A percentile compares a stretch with the other conserved stretches of the same genome.
Evolutionary conservation across 177 flowering plant species (phyloP).

Genomic region (Vitis hybrid): DNA sequence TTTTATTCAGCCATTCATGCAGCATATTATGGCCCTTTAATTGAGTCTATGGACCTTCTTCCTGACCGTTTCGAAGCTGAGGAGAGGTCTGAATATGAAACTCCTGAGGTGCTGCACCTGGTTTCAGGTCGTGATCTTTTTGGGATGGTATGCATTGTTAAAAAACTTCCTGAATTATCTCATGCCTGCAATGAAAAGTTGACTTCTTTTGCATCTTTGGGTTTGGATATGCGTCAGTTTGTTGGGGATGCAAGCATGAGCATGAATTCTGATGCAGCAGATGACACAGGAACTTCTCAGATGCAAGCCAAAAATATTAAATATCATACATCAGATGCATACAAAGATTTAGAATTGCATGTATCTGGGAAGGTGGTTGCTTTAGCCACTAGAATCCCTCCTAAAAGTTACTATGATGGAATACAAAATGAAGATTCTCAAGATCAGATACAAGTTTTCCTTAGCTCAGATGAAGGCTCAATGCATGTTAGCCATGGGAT

Average conservation of each 20-base stretch:
- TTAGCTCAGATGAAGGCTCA: conserved; percentile 37
- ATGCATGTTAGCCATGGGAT: conserved; percentile 1
- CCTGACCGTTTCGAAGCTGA: conserved; percentile 97
- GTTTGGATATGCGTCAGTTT: conserved; percentile 16
- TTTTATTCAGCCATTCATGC: conserved; percentile 75
- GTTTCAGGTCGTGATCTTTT: conserved; percentile 91
- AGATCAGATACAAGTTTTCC: conserved; percentile 78
- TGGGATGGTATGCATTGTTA: conserved; percentile 66
- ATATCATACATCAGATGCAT: conserved; percentile 50
- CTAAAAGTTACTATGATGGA: conserved; percentile 37
- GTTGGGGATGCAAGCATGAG: conserved; percentile 17
- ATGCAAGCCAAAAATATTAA: conserved; percentile 9
- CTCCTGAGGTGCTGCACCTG: conserved; percentile 85
- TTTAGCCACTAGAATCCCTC: conserved; percentile 68
- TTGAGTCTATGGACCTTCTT: conserved; percentile 78
- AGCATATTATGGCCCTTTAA: conserved; percentile 84
- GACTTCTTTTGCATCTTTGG: conserved; percentile 27
- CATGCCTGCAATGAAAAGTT: conserved; percentile 32
- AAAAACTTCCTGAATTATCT: conserved; percentile 46
- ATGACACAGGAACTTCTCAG: conserved; percentile 16
- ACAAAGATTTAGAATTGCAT: conserved; percentile 75
- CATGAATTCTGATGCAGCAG: conserved; percentile 17
- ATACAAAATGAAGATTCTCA: conserved; percentile 42
- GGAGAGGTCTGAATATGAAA: conserved; percentile 69
- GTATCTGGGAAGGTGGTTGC: conserved; percentile 75